These are phyloP conservation scores for Corallochytrium limacisporum DNA, from an alignment of 78 protist species.

Conservation along the genomic window DNA sequence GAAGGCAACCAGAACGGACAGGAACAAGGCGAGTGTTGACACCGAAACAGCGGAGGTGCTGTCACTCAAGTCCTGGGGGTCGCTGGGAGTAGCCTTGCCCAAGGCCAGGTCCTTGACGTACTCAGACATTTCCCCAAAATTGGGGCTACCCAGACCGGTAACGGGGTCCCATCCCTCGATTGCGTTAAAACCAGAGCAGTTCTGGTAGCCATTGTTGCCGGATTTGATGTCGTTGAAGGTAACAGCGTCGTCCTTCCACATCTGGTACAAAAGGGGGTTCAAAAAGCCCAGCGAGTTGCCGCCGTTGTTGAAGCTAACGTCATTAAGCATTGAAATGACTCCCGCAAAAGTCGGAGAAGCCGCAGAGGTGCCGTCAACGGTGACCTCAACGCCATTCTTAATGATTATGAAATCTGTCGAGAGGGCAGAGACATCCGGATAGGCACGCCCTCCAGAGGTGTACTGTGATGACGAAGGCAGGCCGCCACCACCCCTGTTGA, in stretches of 20 bases:
- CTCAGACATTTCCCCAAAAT: no score
- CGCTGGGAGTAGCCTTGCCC: no score
- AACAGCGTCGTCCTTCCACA: conserved; percentile 12
- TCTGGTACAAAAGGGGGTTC: conserved; percentile 53
- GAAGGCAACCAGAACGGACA: no score
- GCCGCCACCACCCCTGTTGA: background rate
- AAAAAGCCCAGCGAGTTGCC: conserved; percentile 45
- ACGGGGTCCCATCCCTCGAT: conserved; percentile 5
- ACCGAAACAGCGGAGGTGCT: no score
- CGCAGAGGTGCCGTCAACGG: conserved; percentile 54
- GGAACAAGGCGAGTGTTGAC: no score
- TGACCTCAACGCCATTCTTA: background rate
- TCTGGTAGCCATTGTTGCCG: conserved; percentile 30
- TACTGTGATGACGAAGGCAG: conserved; percentile 27
- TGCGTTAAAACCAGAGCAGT: background rate
- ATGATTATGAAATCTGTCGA: conserved; percentile 23
- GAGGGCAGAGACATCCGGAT: conserved; percentile 56
- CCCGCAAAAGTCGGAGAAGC: conserved; percentile 53
- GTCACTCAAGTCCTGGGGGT: no score
- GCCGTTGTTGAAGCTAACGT: conserved; percentile 21
- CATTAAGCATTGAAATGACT: conserved; percentile 47
- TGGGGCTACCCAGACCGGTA: no score
- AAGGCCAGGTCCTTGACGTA: no score
- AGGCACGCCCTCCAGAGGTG: conserved; percentile 50
- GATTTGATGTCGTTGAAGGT: conserved; percentile 48